These are phyloP conservation scores for Leucoagaricus sp. DNA, from an alignment of 1,284 basidiomycete genomes.

Conservation along the genomic window DNA sequence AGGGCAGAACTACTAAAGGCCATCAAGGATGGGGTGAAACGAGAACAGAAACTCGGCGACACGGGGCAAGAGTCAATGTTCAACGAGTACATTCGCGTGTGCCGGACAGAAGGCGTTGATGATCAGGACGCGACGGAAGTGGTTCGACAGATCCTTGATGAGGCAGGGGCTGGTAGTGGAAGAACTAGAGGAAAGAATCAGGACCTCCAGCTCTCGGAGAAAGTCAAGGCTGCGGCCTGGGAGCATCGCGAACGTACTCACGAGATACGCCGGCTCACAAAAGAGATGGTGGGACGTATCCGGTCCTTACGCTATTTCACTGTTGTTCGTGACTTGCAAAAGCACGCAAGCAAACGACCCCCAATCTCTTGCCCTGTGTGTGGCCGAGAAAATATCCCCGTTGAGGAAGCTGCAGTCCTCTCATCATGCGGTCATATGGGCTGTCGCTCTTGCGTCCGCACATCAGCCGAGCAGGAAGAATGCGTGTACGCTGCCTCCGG, in stretches of 20 bases:
- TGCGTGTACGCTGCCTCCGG: conserved; percentile 74
- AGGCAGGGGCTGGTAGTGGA: conserved; percentile 54
- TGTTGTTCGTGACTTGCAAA: conserved; percentile 86
- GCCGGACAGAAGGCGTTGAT: conserved; percentile 68
- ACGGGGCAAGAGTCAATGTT: conserved; percentile 71
- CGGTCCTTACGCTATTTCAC: conserved; percentile 90
- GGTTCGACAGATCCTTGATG: conserved; percentile 59
- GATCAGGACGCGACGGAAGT: conserved; percentile 74
- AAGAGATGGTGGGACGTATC: conserved; percentile 86
- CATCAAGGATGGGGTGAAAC: conserved; percentile 65
- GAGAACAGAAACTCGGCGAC: conserved; percentile 67
- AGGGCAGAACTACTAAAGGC: conserved; percentile 71
- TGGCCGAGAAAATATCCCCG: conserved; percentile 52
- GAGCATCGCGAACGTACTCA: conserved; percentile 86
- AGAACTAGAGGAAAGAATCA: conserved; percentile 57
- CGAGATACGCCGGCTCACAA: conserved; percentile 78
- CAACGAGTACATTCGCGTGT: conserved; percentile 71
- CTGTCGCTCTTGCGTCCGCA: conserved; percentile 72
- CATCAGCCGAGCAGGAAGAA: conserved; percentile 75
- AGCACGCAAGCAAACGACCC: conserved; percentile 58
- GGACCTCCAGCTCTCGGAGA: conserved; percentile 53
- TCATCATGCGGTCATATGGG: conserved; percentile 92
- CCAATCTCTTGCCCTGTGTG: conserved; percentile 67
- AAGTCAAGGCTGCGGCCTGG: conserved; percentile 70
- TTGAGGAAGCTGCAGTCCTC: conserved; percentile 77